A percentile compares a stretch with the other conserved stretches of the same genome.
phyloP scores from a whole-genome alignment of 805 yeast genomes.

The Candida golubevii region DNA sequence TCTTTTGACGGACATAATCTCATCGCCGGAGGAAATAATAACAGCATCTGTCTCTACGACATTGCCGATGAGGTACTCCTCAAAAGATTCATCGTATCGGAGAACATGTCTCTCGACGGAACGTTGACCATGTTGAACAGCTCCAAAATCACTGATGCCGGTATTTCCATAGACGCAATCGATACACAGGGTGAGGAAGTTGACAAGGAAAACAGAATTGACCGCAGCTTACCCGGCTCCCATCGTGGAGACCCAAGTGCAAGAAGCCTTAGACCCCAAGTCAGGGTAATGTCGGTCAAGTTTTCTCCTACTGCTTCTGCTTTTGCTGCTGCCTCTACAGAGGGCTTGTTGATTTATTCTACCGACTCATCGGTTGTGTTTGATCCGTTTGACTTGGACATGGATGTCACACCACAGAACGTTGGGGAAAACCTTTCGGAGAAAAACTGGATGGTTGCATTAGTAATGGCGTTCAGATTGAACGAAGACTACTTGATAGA shows the following conservation, averaged over 20 bases:
- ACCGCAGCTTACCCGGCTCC: slow-evolving; percentile 80
- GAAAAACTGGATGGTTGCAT: slow-evolving; percentile 64
- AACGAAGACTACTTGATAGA: slow-evolving; percentile 76
- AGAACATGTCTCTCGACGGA: slow-evolving; percentile 88
- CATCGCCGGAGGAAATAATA: slow-evolving; percentile 91
- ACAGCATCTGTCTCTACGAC: slow-evolving; percentile 88
- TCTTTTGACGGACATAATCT: slow-evolving; percentile 86
- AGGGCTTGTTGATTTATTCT: slow-evolving; percentile 80
- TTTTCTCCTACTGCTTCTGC: slow-evolving; percentile 89
- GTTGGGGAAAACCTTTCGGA: slow-evolving; percentile 57
- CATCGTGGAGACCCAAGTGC: slow-evolving; percentile 70
- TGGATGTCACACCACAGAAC: slow-evolving; percentile 83
- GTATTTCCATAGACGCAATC: slow-evolving; percentile 65
- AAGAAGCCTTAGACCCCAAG: slow-evolving; percentile 71
- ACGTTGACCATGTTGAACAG: slow-evolving; percentile 77
- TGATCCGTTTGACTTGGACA: slow-evolving; percentile 93
- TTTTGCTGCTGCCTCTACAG: slow-evolving; percentile 94
- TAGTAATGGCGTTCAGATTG: slow-evolving; percentile 90
- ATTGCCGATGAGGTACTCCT: slow-evolving; percentile 81
- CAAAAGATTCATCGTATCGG: slow-evolving; percentile 77
- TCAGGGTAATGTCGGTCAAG: slow-evolving; percentile 71
- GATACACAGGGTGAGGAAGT: slow-evolving; percentile 85
- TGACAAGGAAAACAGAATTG: slow-evolving; percentile 78
- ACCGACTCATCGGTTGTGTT: slow-evolving; percentile 70
- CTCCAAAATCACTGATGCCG: slow-evolving; percentile 80